These are phyloP conservation scores for Serendipita sp. DNA, from an alignment of 768 basidiomycete species.

Conservation along the genomic window DNA sequence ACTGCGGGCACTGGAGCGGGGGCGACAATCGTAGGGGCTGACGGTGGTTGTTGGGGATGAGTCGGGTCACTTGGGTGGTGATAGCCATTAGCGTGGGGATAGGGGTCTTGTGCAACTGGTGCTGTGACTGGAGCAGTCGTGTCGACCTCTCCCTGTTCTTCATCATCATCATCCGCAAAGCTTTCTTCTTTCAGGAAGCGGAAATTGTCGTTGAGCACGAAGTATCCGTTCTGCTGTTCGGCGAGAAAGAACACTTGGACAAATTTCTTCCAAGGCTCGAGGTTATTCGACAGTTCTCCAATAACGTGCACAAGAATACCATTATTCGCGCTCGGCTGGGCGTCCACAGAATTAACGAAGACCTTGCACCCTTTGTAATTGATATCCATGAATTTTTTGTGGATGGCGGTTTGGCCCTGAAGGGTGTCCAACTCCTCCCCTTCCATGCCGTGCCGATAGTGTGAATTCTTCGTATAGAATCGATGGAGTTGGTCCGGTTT, in stretches of 20 bases:
- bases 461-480: slow-evolving; percentile 96
- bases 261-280: slow-evolving; percentile 91
- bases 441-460: slow-evolving; percentile 93
- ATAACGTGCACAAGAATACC: slow-evolving; percentile 99
- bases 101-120: neutral
- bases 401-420: slow-evolving; percentile 45
- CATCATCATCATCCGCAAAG: slow-evolving; percentile 58
- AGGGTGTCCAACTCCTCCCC: slow-evolving; percentile 68
- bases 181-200: slow-evolving; percentile 95
- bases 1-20: slow-evolving; percentile 21
- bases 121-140: neutral
- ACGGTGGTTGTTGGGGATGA: slow-evolving; percentile 17
- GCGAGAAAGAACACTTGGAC: slow-evolving; percentile 99
- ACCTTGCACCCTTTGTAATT: slow-evolving; percentile 96
- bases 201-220: slow-evolving; percentile 99
- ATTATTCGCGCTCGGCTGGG: slow-evolving; percentile 83
- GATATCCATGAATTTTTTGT: slow-evolving; percentile 86
- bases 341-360: slow-evolving; percentile 96
- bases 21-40: slow-evolving; percentile 16
- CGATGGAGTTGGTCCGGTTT: slow-evolving; percentile 92
- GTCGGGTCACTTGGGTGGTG: slow-evolving; percentile 10
- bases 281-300: slow-evolving; percentile 93
- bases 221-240: slow-evolving; percentile 97
- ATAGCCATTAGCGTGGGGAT: slow-evolving; percentile 9
- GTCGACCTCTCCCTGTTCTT: slow-evolving; percentile 10